phyloP scores from a whole-genome alignment of 129 eudicot genomes.

The Artemisia argyi region DNA sequence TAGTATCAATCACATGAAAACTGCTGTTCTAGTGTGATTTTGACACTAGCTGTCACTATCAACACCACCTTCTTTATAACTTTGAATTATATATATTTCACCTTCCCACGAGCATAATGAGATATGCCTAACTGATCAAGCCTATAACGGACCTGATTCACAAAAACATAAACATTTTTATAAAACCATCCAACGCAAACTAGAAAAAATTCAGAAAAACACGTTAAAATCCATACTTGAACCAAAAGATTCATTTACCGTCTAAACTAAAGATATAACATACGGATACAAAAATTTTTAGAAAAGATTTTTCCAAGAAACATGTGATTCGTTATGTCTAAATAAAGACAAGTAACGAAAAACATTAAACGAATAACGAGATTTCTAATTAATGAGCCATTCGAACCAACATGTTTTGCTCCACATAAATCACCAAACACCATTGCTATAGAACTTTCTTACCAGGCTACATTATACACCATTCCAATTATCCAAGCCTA shows the following conservation, averaged over 20 bases:
- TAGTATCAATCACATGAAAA: constrained; percentile 36
- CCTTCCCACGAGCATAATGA: constrained; percentile 30
- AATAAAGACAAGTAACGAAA: constrained; percentile 14
- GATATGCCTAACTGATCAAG: constrained; percentile 18
- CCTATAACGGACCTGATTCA: constrained; percentile 35
- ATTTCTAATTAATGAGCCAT: constrained; percentile 17
- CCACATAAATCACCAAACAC: not conserved
- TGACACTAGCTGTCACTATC: constrained; percentile 43
- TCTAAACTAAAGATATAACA: not conserved
- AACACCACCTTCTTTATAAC: constrained; percentile 35
- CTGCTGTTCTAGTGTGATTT: constrained; percentile 25
- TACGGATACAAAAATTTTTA: not conserved
- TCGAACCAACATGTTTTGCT: not conserved
- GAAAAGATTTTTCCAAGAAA: not conserved
- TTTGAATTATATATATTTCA: constrained; percentile 13
- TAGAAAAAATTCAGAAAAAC: constrained; percentile 9
- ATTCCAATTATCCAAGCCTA: not conserved
- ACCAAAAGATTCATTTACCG: constrained; percentile 9
- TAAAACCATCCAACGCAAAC: not conserved
- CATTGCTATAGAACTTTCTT: not conserved
- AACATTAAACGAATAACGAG: not conserved
- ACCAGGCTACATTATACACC: constrained; percentile 8
- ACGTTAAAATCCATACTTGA: not conserved
- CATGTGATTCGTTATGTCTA: not conserved
- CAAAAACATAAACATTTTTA: constrained; percentile 19